Conservation (phyloP, 768 basidiomycete genomes). For the Amanita exitialis region DNA sequence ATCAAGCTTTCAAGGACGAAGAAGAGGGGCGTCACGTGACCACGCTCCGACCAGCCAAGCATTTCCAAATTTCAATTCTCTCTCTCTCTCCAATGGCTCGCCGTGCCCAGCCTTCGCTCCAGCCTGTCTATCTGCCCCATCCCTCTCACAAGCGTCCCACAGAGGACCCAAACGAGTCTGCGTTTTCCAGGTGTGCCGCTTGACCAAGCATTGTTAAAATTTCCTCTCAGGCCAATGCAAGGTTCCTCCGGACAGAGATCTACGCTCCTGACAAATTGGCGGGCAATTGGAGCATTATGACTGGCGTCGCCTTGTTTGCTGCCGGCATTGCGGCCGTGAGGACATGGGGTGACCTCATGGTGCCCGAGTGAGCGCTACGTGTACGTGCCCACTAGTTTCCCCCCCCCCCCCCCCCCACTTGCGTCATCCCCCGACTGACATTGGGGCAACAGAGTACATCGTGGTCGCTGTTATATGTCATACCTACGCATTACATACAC, state of each 20-base stretch:
- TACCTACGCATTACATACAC: too few relatives aligned
- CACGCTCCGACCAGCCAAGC: not conserved
- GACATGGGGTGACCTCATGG: slow-evolving; percentile 71
- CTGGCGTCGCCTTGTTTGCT: slow-evolving; percentile 56
- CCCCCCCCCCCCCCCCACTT: not conserved
- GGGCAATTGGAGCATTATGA: slow-evolving; percentile 65
- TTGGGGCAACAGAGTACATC: too few relatives aligned
- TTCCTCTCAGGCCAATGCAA: slow-evolving; percentile 7
- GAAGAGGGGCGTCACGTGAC: not conserved
- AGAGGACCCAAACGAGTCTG: slow-evolving; percentile 52
- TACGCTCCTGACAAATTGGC: slow-evolving; percentile 63
- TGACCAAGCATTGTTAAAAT: not conserved
- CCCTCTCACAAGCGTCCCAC: slow-evolving; percentile 29
- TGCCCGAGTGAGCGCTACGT: slow-evolving; percentile 39
- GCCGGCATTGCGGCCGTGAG: slow-evolving; percentile 63
- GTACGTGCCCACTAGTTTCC: too few relatives aligned
- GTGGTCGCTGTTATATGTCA: too few relatives aligned
- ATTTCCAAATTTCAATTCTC: not conserved
- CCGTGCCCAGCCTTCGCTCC: slow-evolving; percentile 42
- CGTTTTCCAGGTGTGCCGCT: slow-evolving; percentile 34
- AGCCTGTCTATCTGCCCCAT: slow-evolving; percentile 49
- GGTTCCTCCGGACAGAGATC: slow-evolving; percentile 53
- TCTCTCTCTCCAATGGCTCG: slow-evolving; percentile 53
- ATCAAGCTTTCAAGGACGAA: too few relatives aligned
- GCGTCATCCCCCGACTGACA: not conserved